Evolutionary conservation across 75 land plant species (phyloP).

Genomic region (Gnetum montanum): DNA sequence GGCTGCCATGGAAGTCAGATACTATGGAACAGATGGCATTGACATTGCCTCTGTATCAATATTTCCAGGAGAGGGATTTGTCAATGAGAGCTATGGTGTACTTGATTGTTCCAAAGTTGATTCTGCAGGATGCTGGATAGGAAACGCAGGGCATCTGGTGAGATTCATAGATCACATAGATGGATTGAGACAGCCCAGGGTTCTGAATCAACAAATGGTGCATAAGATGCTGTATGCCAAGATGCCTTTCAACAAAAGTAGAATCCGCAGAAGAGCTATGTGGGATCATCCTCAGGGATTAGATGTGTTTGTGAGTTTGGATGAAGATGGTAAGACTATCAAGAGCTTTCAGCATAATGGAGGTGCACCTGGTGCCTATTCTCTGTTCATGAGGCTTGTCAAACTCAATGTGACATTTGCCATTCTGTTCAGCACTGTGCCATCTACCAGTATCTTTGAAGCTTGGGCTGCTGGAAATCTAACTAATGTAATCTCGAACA

Average conservation of each 20-base stretch:
- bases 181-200: background rate
- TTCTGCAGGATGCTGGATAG: background rate
- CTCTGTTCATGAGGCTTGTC: background rate
- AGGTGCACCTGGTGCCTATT: background rate
- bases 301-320: constrained; percentile 3
- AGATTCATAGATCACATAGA: constrained; percentile 3
- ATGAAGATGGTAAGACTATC: background rate
- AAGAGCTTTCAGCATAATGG: constrained; percentile 4
- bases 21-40: constrained; percentile 5
- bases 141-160: background rate
- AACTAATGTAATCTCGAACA: background rate
- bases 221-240: background rate
- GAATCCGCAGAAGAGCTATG: background rate
- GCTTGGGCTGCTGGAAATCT: background rate
- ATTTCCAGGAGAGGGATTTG: background rate
- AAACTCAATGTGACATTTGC: background rate
- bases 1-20: constrained; percentile 13
- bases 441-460: background rate
- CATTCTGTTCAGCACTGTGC: background rate
- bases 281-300: background rate
- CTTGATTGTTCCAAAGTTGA: background rate
- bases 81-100: background rate
- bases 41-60: background rate
- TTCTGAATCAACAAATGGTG: background rate
- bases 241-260: background rate